Conservation (phyloP, 164 flowering plant genomes). For the Stephania yunnanensis region DNA sequence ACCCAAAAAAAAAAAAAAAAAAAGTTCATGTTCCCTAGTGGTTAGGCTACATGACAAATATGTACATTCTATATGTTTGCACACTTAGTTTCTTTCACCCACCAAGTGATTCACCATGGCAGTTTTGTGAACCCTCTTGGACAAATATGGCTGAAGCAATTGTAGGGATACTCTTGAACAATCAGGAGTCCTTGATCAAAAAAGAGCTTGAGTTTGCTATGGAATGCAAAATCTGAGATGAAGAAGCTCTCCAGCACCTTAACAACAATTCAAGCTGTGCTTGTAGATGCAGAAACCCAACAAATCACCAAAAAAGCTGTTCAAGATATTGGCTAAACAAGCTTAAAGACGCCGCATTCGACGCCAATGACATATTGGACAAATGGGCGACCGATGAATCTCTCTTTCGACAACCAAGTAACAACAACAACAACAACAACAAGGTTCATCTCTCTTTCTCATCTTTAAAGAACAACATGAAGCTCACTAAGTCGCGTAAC, state of each 20-base stretch:
- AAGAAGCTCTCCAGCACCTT: neutral
- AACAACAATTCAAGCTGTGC: too few species aligned
- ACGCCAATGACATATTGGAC: slow-evolving; percentile 3
- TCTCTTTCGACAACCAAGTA: neutral
- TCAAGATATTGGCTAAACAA: neutral
- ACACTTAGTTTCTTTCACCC: too few species aligned
- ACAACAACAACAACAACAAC: neutral
- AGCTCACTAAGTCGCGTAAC: neutral
- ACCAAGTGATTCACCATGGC: too few species aligned
- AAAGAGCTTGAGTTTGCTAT: too few species aligned
- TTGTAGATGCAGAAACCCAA: too few species aligned
- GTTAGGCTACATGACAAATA: too few species aligned
- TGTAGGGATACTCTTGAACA: neutral
- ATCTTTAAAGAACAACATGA: neutral
- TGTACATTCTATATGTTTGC: too few species aligned
- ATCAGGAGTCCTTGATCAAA: neutral
- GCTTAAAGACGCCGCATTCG: neutral
- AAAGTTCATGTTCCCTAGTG: too few species aligned
- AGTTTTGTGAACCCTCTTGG: too few species aligned
- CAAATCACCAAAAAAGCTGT: neutral
- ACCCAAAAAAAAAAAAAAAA: too few species aligned
- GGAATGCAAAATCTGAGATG: neutral
- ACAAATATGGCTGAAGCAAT: neutral
- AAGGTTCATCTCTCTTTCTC: neutral
- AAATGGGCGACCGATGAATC: neutral